These are phyloP conservation scores for Coprinopsis marcescibilis DNA, from an alignment of 768 basidiomycete species.

Conservation along the genomic window DNA sequence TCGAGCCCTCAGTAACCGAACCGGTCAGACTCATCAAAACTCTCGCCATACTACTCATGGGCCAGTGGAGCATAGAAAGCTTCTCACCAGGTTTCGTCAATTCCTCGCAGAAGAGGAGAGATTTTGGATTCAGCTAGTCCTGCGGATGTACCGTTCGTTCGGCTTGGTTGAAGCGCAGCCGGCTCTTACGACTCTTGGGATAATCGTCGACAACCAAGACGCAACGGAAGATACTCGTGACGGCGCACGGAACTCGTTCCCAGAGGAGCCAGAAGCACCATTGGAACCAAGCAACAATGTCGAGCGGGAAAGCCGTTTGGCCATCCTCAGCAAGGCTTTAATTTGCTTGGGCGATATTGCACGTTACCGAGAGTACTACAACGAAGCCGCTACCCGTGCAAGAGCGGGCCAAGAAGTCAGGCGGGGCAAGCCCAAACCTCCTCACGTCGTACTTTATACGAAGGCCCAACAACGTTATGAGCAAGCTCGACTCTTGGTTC, in stretches of 20 bases:
- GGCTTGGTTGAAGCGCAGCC: slow-evolving; percentile 58
- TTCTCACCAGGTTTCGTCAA: slow-evolving; percentile 82
- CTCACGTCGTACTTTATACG: slow-evolving; percentile 63
- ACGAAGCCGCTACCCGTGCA: slow-evolving; percentile 60
- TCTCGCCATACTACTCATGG: slow-evolving; percentile 30
- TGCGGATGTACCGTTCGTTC: slow-evolving; percentile 69
- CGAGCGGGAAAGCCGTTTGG: slow-evolving; percentile 60
- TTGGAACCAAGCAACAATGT: slow-evolving; percentile 36
- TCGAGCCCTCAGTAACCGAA: slow-evolving; percentile 37
- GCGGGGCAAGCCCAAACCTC: slow-evolving; percentile 36
- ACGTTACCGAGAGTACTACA: slow-evolving; percentile 88
- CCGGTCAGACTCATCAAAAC: slow-evolving; percentile 11
- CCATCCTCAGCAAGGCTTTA: slow-evolving; percentile 79
- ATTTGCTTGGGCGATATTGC: slow-evolving; percentile 93
- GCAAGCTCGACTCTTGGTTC: slow-evolving; percentile 75
- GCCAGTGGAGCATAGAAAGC: slow-evolving; percentile 79
- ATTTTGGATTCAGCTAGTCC: slow-evolving; percentile 81
- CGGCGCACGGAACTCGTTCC: slow-evolving; percentile 50
- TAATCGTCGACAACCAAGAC: slow-evolving; percentile 39
- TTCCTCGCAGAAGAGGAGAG: slow-evolving; percentile 88
- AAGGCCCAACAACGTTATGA: slow-evolving; percentile 80
- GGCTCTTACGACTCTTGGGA: slow-evolving; percentile 51
- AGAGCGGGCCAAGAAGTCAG: slow-evolving; percentile 65
- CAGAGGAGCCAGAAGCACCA: slow-evolving; percentile 44
- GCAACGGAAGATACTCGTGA: slow-evolving; percentile 16